A percentile compares a stretch with the other conserved stretches of the same genome.
Evolutionary conservation across 192 early-diverging fungal species (phyloP).

Genomic region (Anaeromyces robustus): DNA sequence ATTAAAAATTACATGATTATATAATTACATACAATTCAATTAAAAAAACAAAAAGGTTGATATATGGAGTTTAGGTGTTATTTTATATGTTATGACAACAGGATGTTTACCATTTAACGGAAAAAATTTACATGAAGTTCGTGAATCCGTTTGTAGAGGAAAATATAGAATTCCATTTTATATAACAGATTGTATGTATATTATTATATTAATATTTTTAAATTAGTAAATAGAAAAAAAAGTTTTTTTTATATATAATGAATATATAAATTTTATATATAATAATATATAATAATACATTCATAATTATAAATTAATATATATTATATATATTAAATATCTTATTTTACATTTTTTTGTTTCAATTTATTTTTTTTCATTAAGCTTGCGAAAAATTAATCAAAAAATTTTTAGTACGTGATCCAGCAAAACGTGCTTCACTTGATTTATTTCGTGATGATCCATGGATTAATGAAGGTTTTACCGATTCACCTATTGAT

Average conservation of each 20-base stretch:
- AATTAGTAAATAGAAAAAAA: neutral
- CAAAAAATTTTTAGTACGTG: slow-evolving; percentile 36
- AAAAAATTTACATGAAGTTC: slow-evolving; percentile 19
- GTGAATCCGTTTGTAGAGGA: slow-evolving; percentile 38
- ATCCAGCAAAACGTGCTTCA: slow-evolving; percentile 32
- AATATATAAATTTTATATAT: no score
- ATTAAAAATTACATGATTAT: no score
- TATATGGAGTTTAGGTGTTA: slow-evolving; percentile 62
- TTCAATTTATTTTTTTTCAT: no score
- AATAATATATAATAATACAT: no score
- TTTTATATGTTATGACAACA: slow-evolving; percentile 20
- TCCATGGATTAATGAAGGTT: slow-evolving; percentile 42
- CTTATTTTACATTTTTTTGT: no score
- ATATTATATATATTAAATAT: no score
- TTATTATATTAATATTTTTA: neutral
- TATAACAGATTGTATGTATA: slow-evolving; percentile 25
- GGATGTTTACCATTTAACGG: slow-evolving; percentile 44
- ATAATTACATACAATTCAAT: no score
- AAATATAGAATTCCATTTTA: slow-evolving; percentile 51
- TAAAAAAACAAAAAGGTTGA: slow-evolving; percentile 15
- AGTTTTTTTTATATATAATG: no score
- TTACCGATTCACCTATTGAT: slow-evolving; percentile 32
- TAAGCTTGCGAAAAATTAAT: slow-evolving; percentile 45
- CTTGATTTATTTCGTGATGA: slow-evolving; percentile 40
- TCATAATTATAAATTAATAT: no score